Percentiles rank a stretch among this genome's conserved stretches.
Evolutionary conservation across 2,329 filamentous ascomycete genomes (phyloP).

Genomic region (Epichloe sylvatica): DNA sequence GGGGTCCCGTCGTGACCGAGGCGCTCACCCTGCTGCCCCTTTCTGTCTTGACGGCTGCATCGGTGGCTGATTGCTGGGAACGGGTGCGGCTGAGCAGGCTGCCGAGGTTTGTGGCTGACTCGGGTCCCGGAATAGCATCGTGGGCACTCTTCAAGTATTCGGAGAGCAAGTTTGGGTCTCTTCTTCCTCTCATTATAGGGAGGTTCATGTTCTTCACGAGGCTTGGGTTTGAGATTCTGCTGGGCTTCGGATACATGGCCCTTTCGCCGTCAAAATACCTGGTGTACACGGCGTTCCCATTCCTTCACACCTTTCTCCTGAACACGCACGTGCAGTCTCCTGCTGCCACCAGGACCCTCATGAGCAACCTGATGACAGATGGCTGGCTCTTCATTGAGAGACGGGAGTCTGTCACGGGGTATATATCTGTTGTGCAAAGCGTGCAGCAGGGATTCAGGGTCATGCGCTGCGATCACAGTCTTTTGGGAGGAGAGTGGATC

Average conservation of each 20-base stretch:
- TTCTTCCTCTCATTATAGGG: slow-evolving; percentile 41
- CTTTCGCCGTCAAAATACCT: slow-evolving; percentile 57
- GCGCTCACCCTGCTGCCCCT: slow-evolving; percentile 57
- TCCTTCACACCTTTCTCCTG: slow-evolving; percentile 54
- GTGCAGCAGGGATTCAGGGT: slow-evolving; percentile 56
- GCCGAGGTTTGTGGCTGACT: slow-evolving; percentile 45
- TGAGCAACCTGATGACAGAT: slow-evolving; percentile 47
- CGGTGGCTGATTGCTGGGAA: slow-evolving; percentile 52
- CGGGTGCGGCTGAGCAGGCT: slow-evolving; percentile 40
- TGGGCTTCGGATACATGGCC: slow-evolving; percentile 50
- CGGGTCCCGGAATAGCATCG: slow-evolving; percentile 49
- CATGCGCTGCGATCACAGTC: slow-evolving; percentile 84
- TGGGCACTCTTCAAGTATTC: slow-evolving; percentile 49
- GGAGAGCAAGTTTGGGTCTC: slow-evolving; percentile 26
- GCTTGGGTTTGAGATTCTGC: slow-evolving; percentile 54
- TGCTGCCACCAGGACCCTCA: slow-evolving; percentile 46
- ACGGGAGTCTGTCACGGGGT: slow-evolving; percentile 76
- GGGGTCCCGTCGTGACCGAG: slow-evolving; percentile 67
- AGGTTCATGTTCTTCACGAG: slow-evolving; percentile 52
- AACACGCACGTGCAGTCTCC: slow-evolving; percentile 61
- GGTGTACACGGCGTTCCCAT: slow-evolving; percentile 52
- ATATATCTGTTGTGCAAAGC: slow-evolving; percentile 80
- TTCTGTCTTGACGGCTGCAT: slow-evolving; percentile 46
- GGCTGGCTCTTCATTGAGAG: slow-evolving; percentile 69
- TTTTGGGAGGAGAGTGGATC: slow-evolving; percentile 86